Conservation (phyloP, 306 rosid species). For the Pterocarpus macrocarpus region DNA sequence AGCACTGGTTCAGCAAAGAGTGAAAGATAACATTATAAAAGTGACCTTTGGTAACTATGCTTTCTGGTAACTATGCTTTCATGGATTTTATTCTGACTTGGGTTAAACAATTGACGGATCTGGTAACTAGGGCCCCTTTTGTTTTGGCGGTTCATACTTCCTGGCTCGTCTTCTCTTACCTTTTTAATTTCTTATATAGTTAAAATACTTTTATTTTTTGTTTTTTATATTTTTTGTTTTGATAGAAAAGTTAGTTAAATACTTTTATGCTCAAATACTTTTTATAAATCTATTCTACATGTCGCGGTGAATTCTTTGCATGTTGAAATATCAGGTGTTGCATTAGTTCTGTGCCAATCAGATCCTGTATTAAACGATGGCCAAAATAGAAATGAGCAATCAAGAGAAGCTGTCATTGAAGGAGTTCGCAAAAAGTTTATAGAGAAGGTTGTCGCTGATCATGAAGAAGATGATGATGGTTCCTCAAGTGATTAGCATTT, state of each 20-base stretch:
- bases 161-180: neutral
- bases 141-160: neutral
- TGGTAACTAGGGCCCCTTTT: neutral
- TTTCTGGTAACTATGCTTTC: too few species aligned
- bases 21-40: conserved; percentile 76
- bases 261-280: neutral
- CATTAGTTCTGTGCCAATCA: conserved; percentile 88
- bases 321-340: conserved; percentile 72
- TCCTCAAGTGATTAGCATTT: conserved; percentile 78
- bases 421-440: conserved; percentile 81
- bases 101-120: conserved; percentile 83
- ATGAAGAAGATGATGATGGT: conserved; percentile 79
- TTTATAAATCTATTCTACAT: neutral
- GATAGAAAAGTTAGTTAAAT: too few species aligned
- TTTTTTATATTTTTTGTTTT: too few species aligned
- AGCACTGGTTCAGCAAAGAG: conserved; percentile 78
- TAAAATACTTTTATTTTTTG: neutral
- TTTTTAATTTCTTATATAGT: neutral
- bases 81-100: conserved; percentile 91
- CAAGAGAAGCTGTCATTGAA: conserved; percentile 80
- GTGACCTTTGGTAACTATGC: conserved; percentile 96
- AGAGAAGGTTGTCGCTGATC: conserved; percentile 83
- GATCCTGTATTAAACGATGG: conserved; percentile 93
- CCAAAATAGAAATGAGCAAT: conserved; percentile 61
- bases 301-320: conserved; percentile 12